Conservation (phyloP, 2,329 filamentous ascomycete species). For the Paracoccidioides lutzii region DNA sequence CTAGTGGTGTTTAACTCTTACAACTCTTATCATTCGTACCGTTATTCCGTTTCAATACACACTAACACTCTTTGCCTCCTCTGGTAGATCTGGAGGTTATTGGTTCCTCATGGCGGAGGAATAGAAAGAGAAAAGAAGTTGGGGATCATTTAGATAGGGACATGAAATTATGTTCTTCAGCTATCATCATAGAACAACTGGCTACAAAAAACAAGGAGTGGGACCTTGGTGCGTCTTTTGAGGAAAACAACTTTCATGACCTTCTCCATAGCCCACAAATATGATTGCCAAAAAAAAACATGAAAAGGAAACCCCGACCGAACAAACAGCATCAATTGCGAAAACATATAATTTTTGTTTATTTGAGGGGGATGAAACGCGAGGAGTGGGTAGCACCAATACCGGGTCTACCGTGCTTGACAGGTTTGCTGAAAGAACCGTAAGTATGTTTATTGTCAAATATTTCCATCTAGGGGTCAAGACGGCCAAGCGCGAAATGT, state of each 20-base stretch:
- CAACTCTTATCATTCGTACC: too few species aligned
- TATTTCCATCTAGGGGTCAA: not conserved
- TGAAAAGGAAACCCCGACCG: not conserved
- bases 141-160: not conserved
- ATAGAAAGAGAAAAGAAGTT: not conserved
- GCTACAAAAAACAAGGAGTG: not conserved
- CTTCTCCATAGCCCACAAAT: conserved; percentile 2
- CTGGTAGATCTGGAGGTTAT: too few species aligned
- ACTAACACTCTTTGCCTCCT: too few species aligned
- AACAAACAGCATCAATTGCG: not conserved
- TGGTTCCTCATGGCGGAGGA: too few species aligned
- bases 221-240: not conserved
- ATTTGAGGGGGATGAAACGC: conserved; percentile 99
- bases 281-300: conserved; percentile 1
- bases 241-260: not conserved
- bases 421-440: conserved; percentile 62
- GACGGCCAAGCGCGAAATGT: not conserved
- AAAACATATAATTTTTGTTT: conserved; percentile 33
- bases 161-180: not conserved
- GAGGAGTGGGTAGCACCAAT: conserved; percentile 99
- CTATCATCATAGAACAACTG: not conserved
- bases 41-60: too few species aligned
- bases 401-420: conserved; percentile 99
- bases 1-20: too few species aligned
- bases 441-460: conserved; percentile 36